phyloP scores from a whole-genome alignment of 2,329 filamentous ascomycete genomes.

The Basipetospora sp. region DNA sequence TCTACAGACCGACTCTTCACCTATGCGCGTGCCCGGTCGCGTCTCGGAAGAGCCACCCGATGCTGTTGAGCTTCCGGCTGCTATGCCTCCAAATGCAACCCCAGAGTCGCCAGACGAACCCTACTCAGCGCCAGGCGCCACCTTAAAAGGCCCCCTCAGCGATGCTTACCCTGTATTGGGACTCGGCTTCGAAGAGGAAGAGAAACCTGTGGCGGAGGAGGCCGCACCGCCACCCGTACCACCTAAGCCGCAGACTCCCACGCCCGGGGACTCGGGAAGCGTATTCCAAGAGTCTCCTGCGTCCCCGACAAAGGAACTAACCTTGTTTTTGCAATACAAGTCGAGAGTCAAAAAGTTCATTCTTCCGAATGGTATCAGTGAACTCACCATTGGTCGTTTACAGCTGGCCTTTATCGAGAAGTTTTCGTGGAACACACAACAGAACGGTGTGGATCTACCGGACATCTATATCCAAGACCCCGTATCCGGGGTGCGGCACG shows the following conservation, averaged over 20 bases:
- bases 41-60: constrained; percentile 7
- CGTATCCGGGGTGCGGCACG: constrained; percentile 87
- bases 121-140: constrained; percentile 42
- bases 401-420: constrained; percentile 98
- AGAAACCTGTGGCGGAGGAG: constrained; percentile 8
- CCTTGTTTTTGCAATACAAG: constrained; percentile 89
- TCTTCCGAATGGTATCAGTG: constrained; percentile 66
- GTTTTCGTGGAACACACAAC: constrained; percentile 96
- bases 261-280: constrained; percentile 19
- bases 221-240: constrained; percentile 9
- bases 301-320: constrained; percentile 65
- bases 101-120: constrained; percentile 44
- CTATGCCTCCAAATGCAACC: background rate
- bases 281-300: constrained; percentile 48
- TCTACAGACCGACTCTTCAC: constrained; percentile 2
- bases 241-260: constrained; percentile 8
- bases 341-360: constrained; percentile 95
- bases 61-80: constrained; percentile 1
- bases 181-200: constrained; percentile 16
- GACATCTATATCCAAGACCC: constrained; percentile 98
- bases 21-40: constrained; percentile 3
- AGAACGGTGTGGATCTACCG: constrained; percentile 79
- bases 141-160: constrained; percentile 41
- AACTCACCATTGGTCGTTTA: constrained; percentile 72
- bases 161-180: constrained; percentile 32